Evolutionary conservation across 108 stramenopile species (phyloP).

Genomic region (Fragilaria radians): DNA sequence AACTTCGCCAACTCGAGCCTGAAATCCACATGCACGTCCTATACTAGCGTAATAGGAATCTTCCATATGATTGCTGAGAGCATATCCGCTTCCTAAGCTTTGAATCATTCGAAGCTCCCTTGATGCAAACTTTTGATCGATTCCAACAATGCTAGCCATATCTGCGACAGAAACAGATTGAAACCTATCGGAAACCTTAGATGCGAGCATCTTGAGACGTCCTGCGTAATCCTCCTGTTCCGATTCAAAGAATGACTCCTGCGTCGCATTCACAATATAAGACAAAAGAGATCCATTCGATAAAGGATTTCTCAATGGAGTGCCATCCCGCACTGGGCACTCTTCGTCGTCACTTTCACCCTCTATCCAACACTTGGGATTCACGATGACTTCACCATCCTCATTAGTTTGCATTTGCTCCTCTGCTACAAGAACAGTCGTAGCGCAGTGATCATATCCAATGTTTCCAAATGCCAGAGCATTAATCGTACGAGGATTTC

Average conservation of each 20-base stretch:
- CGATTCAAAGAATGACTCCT: conserved; percentile 15
- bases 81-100: conserved; percentile 58
- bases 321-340: conserved; percentile 75
- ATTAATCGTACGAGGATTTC: conserved; percentile 73
- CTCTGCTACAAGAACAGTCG: conserved; percentile 58
- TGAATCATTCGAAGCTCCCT: conserved; percentile 66
- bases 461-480: conserved; percentile 52
- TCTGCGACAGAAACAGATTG: conserved; percentile 42
- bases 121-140: conserved; percentile 57
- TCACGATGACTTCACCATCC: conserved; percentile 3
- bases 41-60: conserved; percentile 69
- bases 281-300: conserved; percentile 56
- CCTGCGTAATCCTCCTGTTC: conserved; percentile 9
- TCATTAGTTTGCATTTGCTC: conserved; percentile 19
- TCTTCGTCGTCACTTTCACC: conserved; percentile 52
- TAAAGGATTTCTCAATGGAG: conserved; percentile 44
- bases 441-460: conserved; percentile 78
- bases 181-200: conserved; percentile 42
- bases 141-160: conserved; percentile 56
- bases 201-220: neutral
- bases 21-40: conserved; percentile 66
- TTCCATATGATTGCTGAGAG: conserved; percentile 76
- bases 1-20: conserved; percentile 54
- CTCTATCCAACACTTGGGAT: conserved; percentile 55
- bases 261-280: conserved; percentile 37